These are phyloP conservation scores for Candida pseudocylindracea DNA, from an alignment of 1,139 yeast species.

Conservation along the genomic window DNA sequence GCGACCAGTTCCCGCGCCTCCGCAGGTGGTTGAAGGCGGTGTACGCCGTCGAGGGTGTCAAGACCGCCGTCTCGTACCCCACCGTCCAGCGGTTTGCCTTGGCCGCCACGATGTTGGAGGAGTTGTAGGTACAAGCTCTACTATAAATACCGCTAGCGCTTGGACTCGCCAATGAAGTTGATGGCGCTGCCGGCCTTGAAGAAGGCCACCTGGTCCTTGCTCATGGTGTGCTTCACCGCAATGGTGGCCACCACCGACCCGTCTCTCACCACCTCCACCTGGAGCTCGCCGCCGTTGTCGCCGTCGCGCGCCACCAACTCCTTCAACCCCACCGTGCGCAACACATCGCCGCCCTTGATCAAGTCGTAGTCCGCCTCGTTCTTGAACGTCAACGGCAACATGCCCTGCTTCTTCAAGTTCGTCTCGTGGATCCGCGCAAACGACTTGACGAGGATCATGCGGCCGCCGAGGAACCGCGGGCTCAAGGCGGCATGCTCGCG, in stretches of 20 bases:
- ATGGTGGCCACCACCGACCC: slow-evolving; percentile 47
- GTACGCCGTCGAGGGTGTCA: too few relatives aligned
- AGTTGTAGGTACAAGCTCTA: too few relatives aligned
- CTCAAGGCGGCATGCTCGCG: slow-evolving; percentile 97
- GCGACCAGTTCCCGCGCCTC: too few relatives aligned
- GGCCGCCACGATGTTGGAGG: too few relatives aligned
- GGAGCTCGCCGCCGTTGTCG: slow-evolving; percentile 64
- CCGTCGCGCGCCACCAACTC: slow-evolving; percentile 72
- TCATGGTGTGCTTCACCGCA: slow-evolving; percentile 83
- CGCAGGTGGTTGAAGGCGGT: too few relatives aligned
- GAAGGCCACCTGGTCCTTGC: slow-evolving; percentile 84
- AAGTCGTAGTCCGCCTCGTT: slow-evolving; percentile 74
- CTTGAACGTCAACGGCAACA: slow-evolving; percentile 84
- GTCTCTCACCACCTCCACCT: slow-evolving; percentile 44
- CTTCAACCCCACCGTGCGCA: slow-evolving; percentile 55
- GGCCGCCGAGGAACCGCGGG: slow-evolving; percentile 85
- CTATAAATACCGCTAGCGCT: slow-evolving; percentile 2
- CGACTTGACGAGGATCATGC: slow-evolving; percentile 73
- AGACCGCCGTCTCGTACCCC: too few relatives aligned
- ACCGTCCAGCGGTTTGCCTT: too few relatives aligned
- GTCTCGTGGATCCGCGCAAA: slow-evolving; percentile 76
- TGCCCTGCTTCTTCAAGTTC: slow-evolving; percentile 56
- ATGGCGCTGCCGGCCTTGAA: slow-evolving; percentile 97
- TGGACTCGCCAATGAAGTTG: slow-evolving; percentile 57
- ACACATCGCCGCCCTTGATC: slow-evolving; percentile 51